Percentiles rank a stretch among this genome's conserved stretches.
Conservation (phyloP, 306 rosid genomes). For the Rubus idaeus region DNA sequence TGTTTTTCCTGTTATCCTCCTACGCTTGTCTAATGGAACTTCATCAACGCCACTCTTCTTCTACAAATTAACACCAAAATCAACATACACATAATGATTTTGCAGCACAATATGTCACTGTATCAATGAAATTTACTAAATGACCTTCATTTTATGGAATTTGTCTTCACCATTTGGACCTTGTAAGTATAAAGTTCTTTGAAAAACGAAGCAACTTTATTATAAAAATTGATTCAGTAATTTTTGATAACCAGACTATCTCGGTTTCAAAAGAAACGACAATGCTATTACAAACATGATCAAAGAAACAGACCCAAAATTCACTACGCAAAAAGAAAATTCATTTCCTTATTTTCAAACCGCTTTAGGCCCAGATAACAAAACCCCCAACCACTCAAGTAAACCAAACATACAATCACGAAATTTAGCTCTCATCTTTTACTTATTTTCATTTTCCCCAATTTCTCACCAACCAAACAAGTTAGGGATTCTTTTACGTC, state of each 20-base stretch:
- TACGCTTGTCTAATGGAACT: slow-evolving; percentile 52
- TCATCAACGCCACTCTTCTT: slow-evolving; percentile 59
- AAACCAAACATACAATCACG: background rate
- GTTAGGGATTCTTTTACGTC: background rate
- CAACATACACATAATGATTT: background rate
- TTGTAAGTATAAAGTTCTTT: too few species aligned
- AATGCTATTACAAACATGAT: background rate
- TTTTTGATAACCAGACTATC: background rate
- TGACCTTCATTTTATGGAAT: background rate
- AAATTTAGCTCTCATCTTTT: too few species aligned
- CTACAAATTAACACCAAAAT: slow-evolving; percentile 29
- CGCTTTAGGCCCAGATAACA: background rate
- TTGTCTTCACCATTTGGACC: too few species aligned
- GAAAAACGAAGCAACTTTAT: too few species aligned
- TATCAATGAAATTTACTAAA: background rate
- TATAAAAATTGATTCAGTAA: too few species aligned
- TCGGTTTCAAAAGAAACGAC: background rate
- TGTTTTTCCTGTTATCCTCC: slow-evolving; percentile 50
- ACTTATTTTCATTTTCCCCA: background rate
- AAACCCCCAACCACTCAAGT: background rate
- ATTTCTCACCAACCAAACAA: slow-evolving; percentile 7
- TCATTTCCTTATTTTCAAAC: slow-evolving; percentile 3
- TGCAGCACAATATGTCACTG: background rate
- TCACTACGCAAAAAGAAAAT: background rate
- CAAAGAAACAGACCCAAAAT: background rate